A percentile compares a stretch with the other conserved stretches of the same genome.
These are phyloP conservation scores for Dioszegia crocea DNA, from an alignment of 768 basidiomycete species.

Conservation along the genomic window DNA sequence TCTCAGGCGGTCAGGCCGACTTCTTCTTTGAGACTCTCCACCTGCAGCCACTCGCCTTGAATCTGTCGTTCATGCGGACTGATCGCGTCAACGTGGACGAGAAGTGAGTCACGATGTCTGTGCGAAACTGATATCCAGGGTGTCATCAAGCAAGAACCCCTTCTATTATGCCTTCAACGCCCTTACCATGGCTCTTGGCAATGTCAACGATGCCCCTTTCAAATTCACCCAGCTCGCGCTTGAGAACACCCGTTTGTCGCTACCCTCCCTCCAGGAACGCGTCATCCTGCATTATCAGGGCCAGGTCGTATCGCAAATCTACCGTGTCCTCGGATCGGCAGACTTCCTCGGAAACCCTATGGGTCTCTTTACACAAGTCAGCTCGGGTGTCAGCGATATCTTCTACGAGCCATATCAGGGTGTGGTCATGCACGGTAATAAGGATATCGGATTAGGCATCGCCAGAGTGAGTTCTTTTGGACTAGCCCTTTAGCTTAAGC, in stretches of 20 bases:
- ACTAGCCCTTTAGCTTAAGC: conserved; percentile 1
- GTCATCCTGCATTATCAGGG: conserved; percentile 89
- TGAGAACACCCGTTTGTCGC: conserved; percentile 84
- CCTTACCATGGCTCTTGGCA: conserved; percentile 92
- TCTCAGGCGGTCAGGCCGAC: conserved; percentile 59
- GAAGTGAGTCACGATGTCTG: conserved; percentile 59
- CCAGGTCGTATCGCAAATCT: conserved; percentile 87
- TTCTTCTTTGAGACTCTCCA: conserved; percentile 94
- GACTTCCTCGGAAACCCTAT: conserved; percentile 78
- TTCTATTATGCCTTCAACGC: conserved; percentile 89
- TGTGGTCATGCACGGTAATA: conserved; percentile 92
- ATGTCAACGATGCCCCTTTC: conserved; percentile 90
- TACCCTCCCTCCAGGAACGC: conserved; percentile 76
- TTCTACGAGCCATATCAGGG: conserved; percentile 99
- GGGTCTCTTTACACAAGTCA: conserved; percentile 95
- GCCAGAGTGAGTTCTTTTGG: conserved; percentile 64
- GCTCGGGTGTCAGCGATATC: conserved; percentile 94
- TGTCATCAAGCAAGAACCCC: conserved; percentile 64
- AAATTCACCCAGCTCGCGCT: conserved; percentile 90
- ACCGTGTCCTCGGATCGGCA: conserved; percentile 94
- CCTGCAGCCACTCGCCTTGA: conserved; percentile 85
- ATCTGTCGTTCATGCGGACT: conserved; percentile 94
- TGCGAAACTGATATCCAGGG: conserved; percentile 18
- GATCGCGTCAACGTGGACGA: conserved; percentile 89
- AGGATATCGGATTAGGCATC: conserved; percentile 86